Evolutionary conservation across 2,329 filamentous ascomycete species (phyloP).

Genomic region (Cytospora leucostoma): DNA sequence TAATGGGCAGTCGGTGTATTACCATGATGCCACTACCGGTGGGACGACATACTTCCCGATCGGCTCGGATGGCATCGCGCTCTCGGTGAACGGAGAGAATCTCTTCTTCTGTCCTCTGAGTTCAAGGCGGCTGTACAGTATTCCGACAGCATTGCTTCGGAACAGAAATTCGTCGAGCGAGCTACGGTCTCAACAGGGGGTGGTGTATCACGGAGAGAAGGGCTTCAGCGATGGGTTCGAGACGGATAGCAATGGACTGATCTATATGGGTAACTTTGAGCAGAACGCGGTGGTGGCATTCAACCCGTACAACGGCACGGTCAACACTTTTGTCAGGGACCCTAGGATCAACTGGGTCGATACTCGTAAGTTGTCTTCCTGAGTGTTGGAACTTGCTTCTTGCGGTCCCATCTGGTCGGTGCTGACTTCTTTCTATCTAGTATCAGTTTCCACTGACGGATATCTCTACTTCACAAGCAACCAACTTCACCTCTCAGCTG

Average conservation of each 20-base stretch:
- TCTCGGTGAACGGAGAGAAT: constrained; percentile 49
- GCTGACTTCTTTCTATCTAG: constrained; percentile 9
- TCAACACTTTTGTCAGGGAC: constrained; percentile 47
- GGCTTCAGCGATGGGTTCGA: constrained; percentile 55
- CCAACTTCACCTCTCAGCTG: constrained; percentile 40
- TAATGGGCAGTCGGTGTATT: constrained; percentile 51
- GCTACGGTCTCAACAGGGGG: constrained; percentile 44
- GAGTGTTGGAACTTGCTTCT: neutral
- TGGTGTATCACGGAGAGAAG: constrained; percentile 47
- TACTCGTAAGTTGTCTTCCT: constrained; percentile 37
- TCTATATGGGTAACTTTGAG: constrained; percentile 54
- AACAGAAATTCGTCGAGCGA: constrained; percentile 42
- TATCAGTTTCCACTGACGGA: constrained; percentile 46
- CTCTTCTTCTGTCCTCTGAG: constrained; percentile 49
- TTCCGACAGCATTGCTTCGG: constrained; percentile 43
- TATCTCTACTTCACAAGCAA: constrained; percentile 57
- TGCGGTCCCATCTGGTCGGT: neutral
- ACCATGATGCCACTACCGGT: constrained; percentile 38
- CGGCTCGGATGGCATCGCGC: constrained; percentile 52
- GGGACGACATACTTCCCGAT: constrained; percentile 42
- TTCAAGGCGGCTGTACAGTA: constrained; percentile 44
- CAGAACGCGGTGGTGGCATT: constrained; percentile 49
- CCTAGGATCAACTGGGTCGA: constrained; percentile 47
- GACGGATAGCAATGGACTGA: constrained; percentile 50
- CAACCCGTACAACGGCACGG: constrained; percentile 42